phyloP scores from a whole-genome alignment of 2,329 filamentous ascomycete genomes.

The Pyrenophora teres region DNA sequence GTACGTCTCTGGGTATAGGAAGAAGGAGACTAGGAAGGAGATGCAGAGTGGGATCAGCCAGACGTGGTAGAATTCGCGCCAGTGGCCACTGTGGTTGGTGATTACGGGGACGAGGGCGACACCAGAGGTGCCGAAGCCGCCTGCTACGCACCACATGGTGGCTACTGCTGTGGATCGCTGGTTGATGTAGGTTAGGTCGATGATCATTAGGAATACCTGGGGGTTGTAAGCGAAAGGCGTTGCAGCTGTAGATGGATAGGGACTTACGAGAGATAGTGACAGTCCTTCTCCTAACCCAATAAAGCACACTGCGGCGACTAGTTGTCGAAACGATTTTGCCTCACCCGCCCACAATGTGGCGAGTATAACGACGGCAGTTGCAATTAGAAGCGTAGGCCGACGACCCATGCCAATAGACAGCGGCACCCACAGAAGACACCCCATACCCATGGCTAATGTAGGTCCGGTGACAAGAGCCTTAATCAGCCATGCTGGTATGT shows the following conservation, averaged over 20 bases:
- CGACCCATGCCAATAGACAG: slow-evolving; percentile 47
- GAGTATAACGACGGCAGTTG: slow-evolving; percentile 31
- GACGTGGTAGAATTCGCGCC: slow-evolving; percentile 43
- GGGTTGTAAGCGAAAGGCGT: background rate
- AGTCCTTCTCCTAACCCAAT: slow-evolving; percentile 44
- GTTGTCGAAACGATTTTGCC: slow-evolving; percentile 29
- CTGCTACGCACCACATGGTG: slow-evolving; percentile 42
- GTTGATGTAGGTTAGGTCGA: slow-evolving; percentile 50
- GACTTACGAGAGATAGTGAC: slow-evolving; percentile 36
- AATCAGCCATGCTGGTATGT: slow-evolving; percentile 22
- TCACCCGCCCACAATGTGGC: slow-evolving; percentile 35
- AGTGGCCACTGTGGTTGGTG: slow-evolving; percentile 31
- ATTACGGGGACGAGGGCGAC: slow-evolving; percentile 38
- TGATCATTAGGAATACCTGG: slow-evolving; percentile 45
- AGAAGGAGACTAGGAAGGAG: slow-evolving; percentile 35
- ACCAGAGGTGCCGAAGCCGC: slow-evolving; percentile 26
- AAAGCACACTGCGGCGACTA: slow-evolving; percentile 39
- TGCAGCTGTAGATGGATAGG: background rate
- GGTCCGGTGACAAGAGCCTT: slow-evolving; percentile 36
- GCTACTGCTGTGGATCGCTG: slow-evolving; percentile 45
- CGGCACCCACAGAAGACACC: slow-evolving; percentile 47
- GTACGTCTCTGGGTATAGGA: slow-evolving; percentile 48
- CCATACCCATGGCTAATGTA: slow-evolving; percentile 44
- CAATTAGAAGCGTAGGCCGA: slow-evolving; percentile 44
- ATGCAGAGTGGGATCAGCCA: slow-evolving; percentile 35